phyloP scores from a whole-genome alignment of 2,329 filamentous ascomycete genomes.

The Penicillium occitanis region DNA sequence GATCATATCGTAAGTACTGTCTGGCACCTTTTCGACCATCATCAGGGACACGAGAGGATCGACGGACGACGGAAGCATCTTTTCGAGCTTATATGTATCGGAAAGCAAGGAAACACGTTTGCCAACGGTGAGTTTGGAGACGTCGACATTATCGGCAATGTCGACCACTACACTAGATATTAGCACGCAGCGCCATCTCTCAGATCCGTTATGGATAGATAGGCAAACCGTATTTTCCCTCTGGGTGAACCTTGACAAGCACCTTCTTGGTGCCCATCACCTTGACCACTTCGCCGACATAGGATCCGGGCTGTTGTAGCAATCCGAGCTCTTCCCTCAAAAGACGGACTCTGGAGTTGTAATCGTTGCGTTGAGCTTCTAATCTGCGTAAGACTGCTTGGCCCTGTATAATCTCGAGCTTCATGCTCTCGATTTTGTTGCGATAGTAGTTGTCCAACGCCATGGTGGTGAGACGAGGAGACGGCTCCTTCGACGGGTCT shows the following conservation, averaged over 20 bases:
- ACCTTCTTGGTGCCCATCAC: constrained; percentile 99
- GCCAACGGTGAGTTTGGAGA: constrained; percentile 91
- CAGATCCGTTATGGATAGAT: neutral
- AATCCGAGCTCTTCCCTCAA: constrained; percentile 92
- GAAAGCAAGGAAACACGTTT: constrained; percentile 96
- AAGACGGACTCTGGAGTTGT: constrained; percentile 95
- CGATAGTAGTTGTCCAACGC: constrained; percentile 99
- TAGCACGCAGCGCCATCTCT: neutral
- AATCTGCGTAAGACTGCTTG: constrained; percentile 92
- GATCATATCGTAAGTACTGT: constrained; percentile 99
- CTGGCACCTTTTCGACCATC: constrained; percentile 99
- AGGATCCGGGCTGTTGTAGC: constrained; percentile 94
- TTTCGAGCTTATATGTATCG: constrained; percentile 97
- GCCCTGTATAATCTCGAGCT: constrained; percentile 99
- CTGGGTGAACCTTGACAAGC: constrained; percentile 96
- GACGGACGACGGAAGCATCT: constrained; percentile 96
- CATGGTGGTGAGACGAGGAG: constrained; percentile 56
- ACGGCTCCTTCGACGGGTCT: constrained; percentile 5
- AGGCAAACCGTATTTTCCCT: constrained; percentile 93
- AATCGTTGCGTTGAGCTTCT: constrained; percentile 97
- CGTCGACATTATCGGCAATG: constrained; percentile 89
- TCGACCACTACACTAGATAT: constrained; percentile 71
- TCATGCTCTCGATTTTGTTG: constrained; percentile 99
- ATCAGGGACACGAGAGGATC: constrained; percentile 98
- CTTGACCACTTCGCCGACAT: constrained; percentile 99